Evolutionary conservation across 2,329 filamentous ascomycete species (phyloP).

Genomic region (Pezicula neosporulosa): DNA sequence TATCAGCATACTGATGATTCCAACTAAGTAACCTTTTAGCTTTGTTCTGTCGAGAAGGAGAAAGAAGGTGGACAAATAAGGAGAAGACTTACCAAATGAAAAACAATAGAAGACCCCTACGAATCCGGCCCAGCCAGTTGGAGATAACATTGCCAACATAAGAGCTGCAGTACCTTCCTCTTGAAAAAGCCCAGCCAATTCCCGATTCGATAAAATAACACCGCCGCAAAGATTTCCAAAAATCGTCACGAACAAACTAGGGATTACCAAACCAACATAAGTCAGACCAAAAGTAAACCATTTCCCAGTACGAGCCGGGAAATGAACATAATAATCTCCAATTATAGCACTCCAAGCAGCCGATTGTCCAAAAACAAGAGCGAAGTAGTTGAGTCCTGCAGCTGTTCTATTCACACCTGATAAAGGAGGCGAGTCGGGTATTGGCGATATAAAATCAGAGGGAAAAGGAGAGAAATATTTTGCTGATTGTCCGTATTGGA

Average conservation of each 20-base stretch:
- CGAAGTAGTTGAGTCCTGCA: not conserved
- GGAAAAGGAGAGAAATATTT: constrained; percentile 8
- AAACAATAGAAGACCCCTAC: not conserved
- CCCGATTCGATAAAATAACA: not conserved
- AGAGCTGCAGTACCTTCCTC: not conserved
- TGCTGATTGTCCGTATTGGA: constrained; percentile 12
- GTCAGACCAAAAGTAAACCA: not conserved
- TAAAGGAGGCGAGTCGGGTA: not conserved
- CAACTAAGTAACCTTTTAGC: not conserved
- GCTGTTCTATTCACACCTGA: not conserved
- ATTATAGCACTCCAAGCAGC: not conserved
- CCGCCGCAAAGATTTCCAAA: not conserved
- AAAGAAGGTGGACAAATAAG: no score
- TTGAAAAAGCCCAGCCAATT: not conserved
- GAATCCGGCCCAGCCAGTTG: not conserved
- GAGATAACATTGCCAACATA: not conserved
- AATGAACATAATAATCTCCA: constrained; percentile 1
- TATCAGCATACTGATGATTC: not conserved
- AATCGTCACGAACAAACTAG: not conserved
- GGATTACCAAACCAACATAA: not conserved
- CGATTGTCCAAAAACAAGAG: not conserved
- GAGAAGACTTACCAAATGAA: not conserved
- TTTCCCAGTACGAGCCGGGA: not conserved
- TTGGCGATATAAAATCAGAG: not conserved
- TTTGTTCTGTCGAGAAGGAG: not conserved